Conservation (phyloP, 148 eudicot genomes). For the Heliosperma pusillum region DNA sequence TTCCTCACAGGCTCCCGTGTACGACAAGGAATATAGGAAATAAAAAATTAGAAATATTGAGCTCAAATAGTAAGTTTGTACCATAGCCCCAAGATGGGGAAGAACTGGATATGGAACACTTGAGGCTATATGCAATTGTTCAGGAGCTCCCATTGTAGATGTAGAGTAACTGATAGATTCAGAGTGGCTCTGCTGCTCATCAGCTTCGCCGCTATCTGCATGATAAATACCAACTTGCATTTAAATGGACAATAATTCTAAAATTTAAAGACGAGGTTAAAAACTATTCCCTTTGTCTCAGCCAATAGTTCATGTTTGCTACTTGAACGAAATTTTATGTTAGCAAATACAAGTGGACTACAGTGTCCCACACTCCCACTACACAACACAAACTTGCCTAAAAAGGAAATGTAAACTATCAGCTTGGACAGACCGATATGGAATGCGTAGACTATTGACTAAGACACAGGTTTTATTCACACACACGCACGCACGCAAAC, state of each 20-base stretch:
- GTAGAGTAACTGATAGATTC: conserved; percentile 36
- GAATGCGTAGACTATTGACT: no score
- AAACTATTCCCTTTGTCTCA: not conserved
- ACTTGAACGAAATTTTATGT: no score
- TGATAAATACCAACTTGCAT: not conserved
- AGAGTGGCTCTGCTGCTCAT: conserved; percentile 43
- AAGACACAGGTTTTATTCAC: no score
- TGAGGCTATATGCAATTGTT: conserved; percentile 36
- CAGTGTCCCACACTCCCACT: no score
- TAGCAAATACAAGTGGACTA: no score
- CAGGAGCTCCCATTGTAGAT: conserved; percentile 35
- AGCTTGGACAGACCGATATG: no score
- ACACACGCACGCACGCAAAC: no score
- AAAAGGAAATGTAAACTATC: no score
- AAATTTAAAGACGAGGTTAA: not conserved
- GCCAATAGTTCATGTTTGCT: not conserved
- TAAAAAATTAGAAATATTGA: not conserved
- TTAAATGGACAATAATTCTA: not conserved
- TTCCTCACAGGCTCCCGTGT: no score
- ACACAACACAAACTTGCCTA: no score
- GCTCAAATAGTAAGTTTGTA: conserved; percentile 16
- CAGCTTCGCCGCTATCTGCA: conserved; percentile 53
- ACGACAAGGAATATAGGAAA: not conserved
- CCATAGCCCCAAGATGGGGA: conserved; percentile 50
- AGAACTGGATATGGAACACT: conserved; percentile 35